These are phyloP conservation scores for Panicum miliaceum DNA, from an alignment of 176 grass and related monocot genomes.

Conservation along the genomic window DNA sequence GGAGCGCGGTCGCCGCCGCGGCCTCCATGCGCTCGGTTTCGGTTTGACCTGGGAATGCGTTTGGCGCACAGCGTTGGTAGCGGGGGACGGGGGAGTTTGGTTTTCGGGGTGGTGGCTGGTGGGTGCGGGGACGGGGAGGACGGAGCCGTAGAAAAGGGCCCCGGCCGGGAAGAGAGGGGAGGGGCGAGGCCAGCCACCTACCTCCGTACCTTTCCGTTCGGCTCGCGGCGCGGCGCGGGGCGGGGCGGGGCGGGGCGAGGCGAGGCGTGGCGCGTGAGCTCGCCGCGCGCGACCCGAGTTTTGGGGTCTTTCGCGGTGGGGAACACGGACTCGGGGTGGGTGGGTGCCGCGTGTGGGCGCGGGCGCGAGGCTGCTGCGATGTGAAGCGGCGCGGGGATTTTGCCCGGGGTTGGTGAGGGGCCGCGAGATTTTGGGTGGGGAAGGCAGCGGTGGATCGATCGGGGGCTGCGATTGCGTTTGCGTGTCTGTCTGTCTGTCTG, in stretches of 20 bases:
- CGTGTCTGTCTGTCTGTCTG: not conserved
- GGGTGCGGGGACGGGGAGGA: not conserved
- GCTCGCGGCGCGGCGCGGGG: not conserved
- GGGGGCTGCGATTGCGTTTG: not conserved
- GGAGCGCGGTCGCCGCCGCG: conserved; percentile 31
- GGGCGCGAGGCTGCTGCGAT: not conserved
- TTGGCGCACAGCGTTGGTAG: not conserved
- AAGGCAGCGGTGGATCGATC: not conserved
- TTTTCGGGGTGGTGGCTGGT: not conserved
- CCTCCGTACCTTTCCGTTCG: not conserved
- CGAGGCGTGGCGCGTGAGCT: not conserved
- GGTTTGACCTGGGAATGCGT: conserved; percentile 22
- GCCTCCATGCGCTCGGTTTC: conserved; percentile 2
- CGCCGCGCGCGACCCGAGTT: not conserved
- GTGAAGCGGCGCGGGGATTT: not conserved
- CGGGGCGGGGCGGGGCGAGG: not conserved
- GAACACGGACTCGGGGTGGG: not conserved
- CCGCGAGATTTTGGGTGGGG: not conserved
- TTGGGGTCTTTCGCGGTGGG: not conserved
- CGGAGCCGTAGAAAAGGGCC: conserved; percentile 27
- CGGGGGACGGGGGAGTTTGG: not conserved
- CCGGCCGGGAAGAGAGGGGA: not conserved
- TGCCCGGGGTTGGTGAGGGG: not conserved
- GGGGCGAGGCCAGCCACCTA: conserved; percentile 4
- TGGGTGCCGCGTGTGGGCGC: not conserved